Evolutionary conservation across 176 grass and related monocot genomes (phyloP).

Genomic region (Triticum turgidum): DNA sequence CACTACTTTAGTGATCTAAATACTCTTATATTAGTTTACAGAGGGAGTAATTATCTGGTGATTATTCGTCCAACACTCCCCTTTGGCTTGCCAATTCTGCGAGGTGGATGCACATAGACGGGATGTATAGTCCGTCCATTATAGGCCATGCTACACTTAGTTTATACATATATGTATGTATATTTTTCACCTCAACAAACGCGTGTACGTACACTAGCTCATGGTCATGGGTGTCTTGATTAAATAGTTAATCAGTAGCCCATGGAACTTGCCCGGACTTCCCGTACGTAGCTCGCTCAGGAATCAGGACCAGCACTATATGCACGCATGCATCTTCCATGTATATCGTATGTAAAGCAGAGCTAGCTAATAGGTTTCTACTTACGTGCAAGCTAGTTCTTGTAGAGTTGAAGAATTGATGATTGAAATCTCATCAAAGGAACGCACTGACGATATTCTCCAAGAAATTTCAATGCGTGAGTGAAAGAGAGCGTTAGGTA

Average conservation of each 20-base stretch:
- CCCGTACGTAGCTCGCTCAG: neutral
- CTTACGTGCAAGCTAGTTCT: neutral
- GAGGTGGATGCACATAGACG: neutral
- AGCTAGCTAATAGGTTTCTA: neutral
- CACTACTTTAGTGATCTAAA: too few species aligned
- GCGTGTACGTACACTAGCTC: neutral
- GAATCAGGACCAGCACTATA: neutral
- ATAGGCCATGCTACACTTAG: neutral
- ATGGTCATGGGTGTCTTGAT: neutral
- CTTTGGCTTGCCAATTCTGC: neutral
- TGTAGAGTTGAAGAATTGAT: neutral
- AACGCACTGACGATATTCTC: neutral
- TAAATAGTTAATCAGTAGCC: neutral
- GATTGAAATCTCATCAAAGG: neutral
- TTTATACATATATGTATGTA: too few species aligned
- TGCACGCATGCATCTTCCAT: too few species aligned
- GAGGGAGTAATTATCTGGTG: too few species aligned
- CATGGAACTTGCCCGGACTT: neutral
- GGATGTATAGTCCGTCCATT: neutral
- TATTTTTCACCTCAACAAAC: neutral
- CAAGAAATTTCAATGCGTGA: neutral
- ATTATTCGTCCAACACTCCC: neutral
- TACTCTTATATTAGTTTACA: too few species aligned
- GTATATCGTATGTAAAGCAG: too few species aligned
- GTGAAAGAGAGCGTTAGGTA: neutral